A percentile compares a stretch with the other conserved stretches of the same genome.
Conservation (phyloP, 2,329 filamentous ascomycete species). For the Talaromyces sp. region DNA sequence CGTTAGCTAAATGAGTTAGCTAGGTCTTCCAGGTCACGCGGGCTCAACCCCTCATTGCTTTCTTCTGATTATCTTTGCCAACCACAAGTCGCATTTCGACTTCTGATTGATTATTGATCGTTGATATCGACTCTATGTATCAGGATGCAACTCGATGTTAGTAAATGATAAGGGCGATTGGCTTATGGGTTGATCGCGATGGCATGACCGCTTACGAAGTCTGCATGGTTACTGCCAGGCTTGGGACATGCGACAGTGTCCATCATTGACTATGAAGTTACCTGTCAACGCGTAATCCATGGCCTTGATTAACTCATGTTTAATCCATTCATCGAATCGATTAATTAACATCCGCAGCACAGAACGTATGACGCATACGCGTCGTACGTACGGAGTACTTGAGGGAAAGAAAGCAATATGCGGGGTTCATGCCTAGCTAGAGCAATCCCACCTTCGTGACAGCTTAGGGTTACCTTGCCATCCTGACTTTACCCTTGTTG, state of each 20-base stretch:
- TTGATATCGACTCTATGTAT: background rate
- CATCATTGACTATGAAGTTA: background rate
- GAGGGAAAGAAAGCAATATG: background rate
- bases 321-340: background rate
- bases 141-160: background rate
- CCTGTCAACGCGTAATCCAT: background rate
- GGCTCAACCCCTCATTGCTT: background rate
- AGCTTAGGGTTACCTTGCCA: background rate
- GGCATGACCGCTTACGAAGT: background rate
- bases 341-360: background rate
- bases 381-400: background rate
- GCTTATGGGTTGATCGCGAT: background rate
- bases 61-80: background rate
- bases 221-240: background rate
- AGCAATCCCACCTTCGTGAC: background rate
- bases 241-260: background rate
- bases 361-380: background rate
- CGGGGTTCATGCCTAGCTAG: background rate
- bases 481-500: background rate
- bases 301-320: background rate
- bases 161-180: background rate
- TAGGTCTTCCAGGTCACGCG: constrained; percentile 1
- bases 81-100: background rate
- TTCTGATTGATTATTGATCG: background rate
- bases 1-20: background rate